A percentile compares a stretch with the other conserved stretches of the same genome.
Evolutionary conservation across 1,139 yeast species (phyloP).

Genomic region (Hyphopichia fennica): DNA sequence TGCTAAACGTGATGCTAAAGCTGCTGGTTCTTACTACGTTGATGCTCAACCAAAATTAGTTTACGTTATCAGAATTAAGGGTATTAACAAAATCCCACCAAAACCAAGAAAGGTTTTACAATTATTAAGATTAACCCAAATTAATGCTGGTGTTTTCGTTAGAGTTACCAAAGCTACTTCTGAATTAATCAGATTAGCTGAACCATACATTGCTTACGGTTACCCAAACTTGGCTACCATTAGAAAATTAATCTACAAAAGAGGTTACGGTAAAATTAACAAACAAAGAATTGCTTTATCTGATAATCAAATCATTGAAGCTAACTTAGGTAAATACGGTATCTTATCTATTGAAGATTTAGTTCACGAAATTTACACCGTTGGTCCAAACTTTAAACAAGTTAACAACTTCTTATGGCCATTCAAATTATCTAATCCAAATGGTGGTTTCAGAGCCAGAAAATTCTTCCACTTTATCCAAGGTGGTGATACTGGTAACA

Average conservation of each 20-base stretch:
- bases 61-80: slow-evolving; percentile 98
- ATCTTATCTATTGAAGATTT: slow-evolving; percentile 94
- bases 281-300: slow-evolving; percentile 96
- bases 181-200: slow-evolving; percentile 95
- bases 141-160: slow-evolving; percentile 98
- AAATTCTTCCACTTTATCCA: slow-evolving; percentile 99
- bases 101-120: slow-evolving; percentile 99
- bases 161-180: slow-evolving; percentile 98
- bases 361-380: slow-evolving; percentile 98
- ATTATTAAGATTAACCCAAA: slow-evolving; percentile 95
- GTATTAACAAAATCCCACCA: slow-evolving; percentile 99
- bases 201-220: slow-evolving; percentile 99
- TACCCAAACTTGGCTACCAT: slow-evolving; percentile 97
- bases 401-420: slow-evolving; percentile 99
- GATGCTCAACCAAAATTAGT: slow-evolving; percentile 97
- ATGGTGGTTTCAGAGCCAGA: slow-evolving; percentile 99
- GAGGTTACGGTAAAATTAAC: slow-evolving; percentile 99
- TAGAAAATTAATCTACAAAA: slow-evolving; percentile 97
- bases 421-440: slow-evolving; percentile 98
- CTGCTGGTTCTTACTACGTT: slow-evolving; percentile 94
- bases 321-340: slow-evolving; percentile 93
- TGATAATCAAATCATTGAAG: slow-evolving; percentile 94
- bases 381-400: slow-evolving; percentile 99
- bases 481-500: slow-evolving; percentile 99
- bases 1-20: slow-evolving; percentile 96